Base-by-base conservation (phyloP, 495 filamentous ascomycete genomes). In the Daldinia vernicosa region DNA sequence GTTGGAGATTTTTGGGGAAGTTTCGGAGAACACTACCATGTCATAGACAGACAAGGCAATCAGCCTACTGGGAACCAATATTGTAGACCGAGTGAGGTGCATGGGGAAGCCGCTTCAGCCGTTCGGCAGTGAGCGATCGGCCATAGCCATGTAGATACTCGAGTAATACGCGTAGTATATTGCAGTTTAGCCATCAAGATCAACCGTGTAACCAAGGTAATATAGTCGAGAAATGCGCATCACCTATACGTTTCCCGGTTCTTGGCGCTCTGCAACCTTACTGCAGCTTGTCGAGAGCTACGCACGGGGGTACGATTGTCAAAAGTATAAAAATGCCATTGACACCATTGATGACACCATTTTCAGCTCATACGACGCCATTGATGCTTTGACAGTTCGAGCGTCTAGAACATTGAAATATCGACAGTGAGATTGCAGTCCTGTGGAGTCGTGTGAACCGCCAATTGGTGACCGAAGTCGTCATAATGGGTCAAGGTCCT, bases 401-500 rank as follows among this genome's bases (percentile, higher is more conserved):
- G 47, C 60, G 32, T 73, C 61, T 53, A 59, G 70, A 68, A 56
- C 27, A 22, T 53, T 14, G 15, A 28, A 33, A 63, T 22, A 53
- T 57, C 58, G 19, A 63, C 35, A 35, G n/a, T 19, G 28, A 61
- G 26, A 62, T 50, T 5, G 54, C 61, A 56, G 47, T 27, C 12
- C 37, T 63, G 60, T 63, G 62, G 57, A 63, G 58, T 70, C 32
- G 19, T 60, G 35, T 15, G 61, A 51, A 17, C 15, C 27, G 11
- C 71, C 66, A 39, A 66, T 74, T 69, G 71, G 71, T 60, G 62
- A 61, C 26, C 19, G 52, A 65, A 54, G 53, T 47, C 66, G 63
- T 17, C 54, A 66, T 64, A 57, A 76, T 78, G 76, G 76, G 74
- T 58, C 74, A 76, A 35, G 63, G 67, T 63, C 76, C 74, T 39